Evolutionary conservation across 495 filamentous ascomycete species (phyloP), one percentile per base, ranked within the genome.

Genomic region (Tuber indicum): DNA sequence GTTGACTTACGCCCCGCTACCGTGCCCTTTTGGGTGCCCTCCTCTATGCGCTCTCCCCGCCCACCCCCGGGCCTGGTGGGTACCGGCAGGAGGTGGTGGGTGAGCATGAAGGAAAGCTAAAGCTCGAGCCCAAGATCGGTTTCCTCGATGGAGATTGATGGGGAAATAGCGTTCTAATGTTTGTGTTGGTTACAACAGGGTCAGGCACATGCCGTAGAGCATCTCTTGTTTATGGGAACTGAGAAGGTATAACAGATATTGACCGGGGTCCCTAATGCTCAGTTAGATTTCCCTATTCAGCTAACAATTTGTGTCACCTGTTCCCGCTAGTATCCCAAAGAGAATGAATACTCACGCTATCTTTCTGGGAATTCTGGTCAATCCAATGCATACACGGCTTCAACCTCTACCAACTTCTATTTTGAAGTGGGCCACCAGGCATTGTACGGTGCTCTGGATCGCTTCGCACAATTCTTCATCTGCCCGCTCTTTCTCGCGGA

Each of bases 401-500:
- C 93, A 3, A 98, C 94, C 3, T 94, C 94, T 76, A 99, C 96
- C 66, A 98, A 98, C 85, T 99, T 97, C 84, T 97, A 93, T 86
- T 99, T 98, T 83, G 96, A 99, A 81, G 91, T 98, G 72, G 92
- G 93, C 1, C 92, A 95, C 84, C 86, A 91, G 83, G 86, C 88
- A 80, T 86, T 99, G 17, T 92, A 93, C 82, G 96, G 94, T 16
- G 96, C 93, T 17, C 86, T 99, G 69, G 96, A 99, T 84, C 90
- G 95, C 42, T 99, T 99, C 84, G 93, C 96, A 49, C 96, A 99
- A 85, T 99, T 99, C 85, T 99, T 99, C 86, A 90, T 98, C 77
- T 88, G 90, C 41, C 96, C 96, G 0, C 89, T 99, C 39, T 99
- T 98, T 84, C 88, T 98, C 19, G 90, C 91, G 73, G 94, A 91